Base-by-base conservation (phyloP, 305 asterid species). In the Coffea humblotiana region DNA sequence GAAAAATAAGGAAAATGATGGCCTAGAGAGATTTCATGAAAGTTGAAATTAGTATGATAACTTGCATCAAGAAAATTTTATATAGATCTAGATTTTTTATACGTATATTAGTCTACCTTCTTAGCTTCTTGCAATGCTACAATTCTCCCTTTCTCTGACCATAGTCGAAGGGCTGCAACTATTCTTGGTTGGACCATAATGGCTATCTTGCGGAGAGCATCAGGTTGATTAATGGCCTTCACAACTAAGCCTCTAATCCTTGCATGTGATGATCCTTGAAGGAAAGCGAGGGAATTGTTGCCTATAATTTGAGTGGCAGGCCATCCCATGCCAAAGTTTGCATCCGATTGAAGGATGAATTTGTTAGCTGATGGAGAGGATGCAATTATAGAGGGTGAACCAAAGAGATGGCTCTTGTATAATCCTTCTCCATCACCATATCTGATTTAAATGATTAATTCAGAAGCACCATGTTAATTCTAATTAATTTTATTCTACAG, bases 141-240 rank as follows among this genome's bases (percentile, higher is more conserved):
- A 75, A 90, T 48, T 82, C 86, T 77, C 48, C 92, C 89, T 48
- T 58, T 76, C 10, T 78, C 49, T 0, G 86, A 80, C 94, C 94
- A 90, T 4, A 76, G 79, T 52, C 77, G 68, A 71, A 90, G 88
- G 76, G 88, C 81, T 66, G 83, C 58, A 27, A 19, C n/a, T 8
- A 90, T 21, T 6, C 89, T 85, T 13, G 93, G 92, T 60, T 90
- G 93, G 84, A 90, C 80, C 83, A 83, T 82, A 66, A 83, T 74
- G 40, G 88, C 78, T 25, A 88, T 87, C 75, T 72, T 77, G 10
- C 87, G 86, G 48, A 90, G 90, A 37, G 92, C 85, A 61, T 83
- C 83, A 12, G 92, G 92, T 27, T 84, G 88, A 81, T 84, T 90
- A 47, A 85, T 68, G 68, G 43, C 43, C 43, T 40, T 40, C 43